Percentiles rank a stretch among this genome's conserved stretches.
These are phyloP conservation scores for Sclerospora graminicola DNA, from an alignment of 352 stramenopile genomes.

Conservation along the genomic window DNA sequence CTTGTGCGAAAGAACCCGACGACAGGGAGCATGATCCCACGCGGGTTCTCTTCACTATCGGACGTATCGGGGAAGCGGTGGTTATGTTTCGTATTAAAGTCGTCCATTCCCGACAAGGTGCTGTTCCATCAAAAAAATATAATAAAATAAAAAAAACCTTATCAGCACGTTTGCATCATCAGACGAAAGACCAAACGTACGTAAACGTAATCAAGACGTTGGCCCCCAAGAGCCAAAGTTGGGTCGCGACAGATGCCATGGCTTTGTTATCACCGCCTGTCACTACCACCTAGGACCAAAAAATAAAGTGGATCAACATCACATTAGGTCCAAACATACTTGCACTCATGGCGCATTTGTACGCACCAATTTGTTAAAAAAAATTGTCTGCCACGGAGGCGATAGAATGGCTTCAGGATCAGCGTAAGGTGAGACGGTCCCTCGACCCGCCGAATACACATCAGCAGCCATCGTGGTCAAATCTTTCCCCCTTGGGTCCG, in stretches of 20 bases:
- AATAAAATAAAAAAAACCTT: too few species aligned
- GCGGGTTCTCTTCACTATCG: constrained; percentile 22
- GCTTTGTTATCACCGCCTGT: constrained; percentile 42
- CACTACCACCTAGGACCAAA: constrained; percentile 37
- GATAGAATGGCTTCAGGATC: constrained; percentile 10
- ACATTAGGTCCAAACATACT: neutral
- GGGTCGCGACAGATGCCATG: constrained; percentile 37
- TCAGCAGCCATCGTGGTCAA: constrained; percentile 7
- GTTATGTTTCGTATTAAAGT: constrained; percentile 45
- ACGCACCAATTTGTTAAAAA: constrained; percentile 54
- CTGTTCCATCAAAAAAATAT: constrained; percentile 17
- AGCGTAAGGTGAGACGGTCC: constrained; percentile 7
- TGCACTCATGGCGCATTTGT: neutral
- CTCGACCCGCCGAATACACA: neutral
- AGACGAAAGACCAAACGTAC: too few species aligned
- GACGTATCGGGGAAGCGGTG: constrained; percentile 35
- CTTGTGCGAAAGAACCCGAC: constrained; percentile 36
- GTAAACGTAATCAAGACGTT: constrained; percentile 58
- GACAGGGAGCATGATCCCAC: constrained; percentile 46
- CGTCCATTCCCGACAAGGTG: constrained; percentile 29
- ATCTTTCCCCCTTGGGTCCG: constrained; percentile 2
- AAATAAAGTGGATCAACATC: neutral
- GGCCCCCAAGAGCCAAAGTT: constrained; percentile 54
- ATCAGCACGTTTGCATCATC: too few species aligned
- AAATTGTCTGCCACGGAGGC: constrained; percentile 25